Evolutionary conservation across 2,329 filamentous ascomycete genomes (phyloP), one percentile per base, ranked within the genome.

Genomic region (Venturia carpophila): DNA sequence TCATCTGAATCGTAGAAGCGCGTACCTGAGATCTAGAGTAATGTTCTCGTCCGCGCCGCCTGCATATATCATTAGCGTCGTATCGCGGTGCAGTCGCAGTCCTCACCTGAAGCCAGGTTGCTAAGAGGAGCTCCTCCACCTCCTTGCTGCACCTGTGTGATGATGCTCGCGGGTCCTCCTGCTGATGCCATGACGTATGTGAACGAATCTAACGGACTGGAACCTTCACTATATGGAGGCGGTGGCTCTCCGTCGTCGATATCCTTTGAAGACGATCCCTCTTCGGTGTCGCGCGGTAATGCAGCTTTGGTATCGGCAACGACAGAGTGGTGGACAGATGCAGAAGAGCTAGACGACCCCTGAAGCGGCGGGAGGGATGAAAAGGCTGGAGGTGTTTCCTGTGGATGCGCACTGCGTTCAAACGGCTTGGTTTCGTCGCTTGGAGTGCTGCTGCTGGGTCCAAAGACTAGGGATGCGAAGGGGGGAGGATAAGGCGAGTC

Each of bases 181-280:
- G 93, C 92, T 76, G 92, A 90, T 79, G 94, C 92, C 94, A 99
- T 99, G 76, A 96, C 86, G 85, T 95, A 99, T 71, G 89, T 88
- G 74, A 99, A 99, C 66, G 91, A 91, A 67, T 89, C 84, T 75
- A 99, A 86, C 68, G 94, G 94, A 80, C 91, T 97, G 67, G 87
- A 89, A 72, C 93, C 92, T 85, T 97, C 93, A 70, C 90, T 92
- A 77, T 99, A 99, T 66, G 94, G 93, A 66, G 94, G 94, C 67
- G 94, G 94, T 66, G 93, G 93, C 80, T 97, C 94, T 78, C 86
- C 84, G 79, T 97, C 93, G 81, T 87, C 85, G 66, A 83, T 73
- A 66, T 80, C 85, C 75, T 94, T 94, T 71, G 85, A 86, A 66
- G 87, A 87, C 45, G 87, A 84, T 71, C 88, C 71, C n/a, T 64